phyloP scores from a whole-genome alignment of 306 rosid genomes.

The Medicago ruthenica region DNA sequence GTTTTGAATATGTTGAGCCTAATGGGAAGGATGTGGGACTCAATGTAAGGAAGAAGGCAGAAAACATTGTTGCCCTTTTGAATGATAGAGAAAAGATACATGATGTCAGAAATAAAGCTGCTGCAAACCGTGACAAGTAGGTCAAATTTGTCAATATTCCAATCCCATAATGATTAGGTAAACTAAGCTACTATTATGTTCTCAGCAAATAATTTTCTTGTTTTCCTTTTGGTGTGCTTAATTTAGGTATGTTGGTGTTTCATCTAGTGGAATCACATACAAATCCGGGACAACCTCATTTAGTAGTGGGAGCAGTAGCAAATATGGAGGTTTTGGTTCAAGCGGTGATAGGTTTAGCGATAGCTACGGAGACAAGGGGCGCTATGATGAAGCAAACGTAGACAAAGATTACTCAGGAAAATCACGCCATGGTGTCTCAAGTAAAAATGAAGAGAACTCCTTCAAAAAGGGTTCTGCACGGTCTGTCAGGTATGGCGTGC shows the following conservation, averaged over 20 bases:
- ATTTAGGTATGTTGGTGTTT: constrained; percentile 89
- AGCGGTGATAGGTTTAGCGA: constrained; percentile 63
- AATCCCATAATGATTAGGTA: constrained; percentile 31
- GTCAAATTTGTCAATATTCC: constrained; percentile 42
- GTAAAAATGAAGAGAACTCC: constrained; percentile 59
- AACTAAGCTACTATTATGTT: constrained; percentile 39
- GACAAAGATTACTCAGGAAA: constrained; percentile 58
- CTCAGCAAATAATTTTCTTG: constrained; percentile 34
- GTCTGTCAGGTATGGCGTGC: constrained; percentile 60
- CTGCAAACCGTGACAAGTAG: constrained; percentile 94
- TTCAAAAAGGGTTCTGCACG: constrained; percentile 66
- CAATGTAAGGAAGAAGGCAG: constrained; percentile 96
- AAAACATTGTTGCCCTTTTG: constrained; percentile 75
- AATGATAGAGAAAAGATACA: constrained; percentile 94
- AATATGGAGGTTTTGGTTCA: constrained; percentile 69
- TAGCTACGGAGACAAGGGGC: constrained; percentile 63
- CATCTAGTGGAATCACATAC: constrained; percentile 83
- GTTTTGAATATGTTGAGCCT: constrained; percentile 96
- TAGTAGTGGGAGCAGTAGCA: constrained; percentile 65
- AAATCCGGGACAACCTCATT: constrained; percentile 72
- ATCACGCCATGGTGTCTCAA: constrained; percentile 52
- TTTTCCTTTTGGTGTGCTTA: constrained; percentile 40
- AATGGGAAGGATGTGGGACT: constrained; percentile 94
- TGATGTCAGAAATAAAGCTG: constrained; percentile 87
- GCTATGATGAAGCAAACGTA: constrained; percentile 60